Conservation (phyloP, 75 land plant genomes). For the Isoetes taiwanensis region DNA sequence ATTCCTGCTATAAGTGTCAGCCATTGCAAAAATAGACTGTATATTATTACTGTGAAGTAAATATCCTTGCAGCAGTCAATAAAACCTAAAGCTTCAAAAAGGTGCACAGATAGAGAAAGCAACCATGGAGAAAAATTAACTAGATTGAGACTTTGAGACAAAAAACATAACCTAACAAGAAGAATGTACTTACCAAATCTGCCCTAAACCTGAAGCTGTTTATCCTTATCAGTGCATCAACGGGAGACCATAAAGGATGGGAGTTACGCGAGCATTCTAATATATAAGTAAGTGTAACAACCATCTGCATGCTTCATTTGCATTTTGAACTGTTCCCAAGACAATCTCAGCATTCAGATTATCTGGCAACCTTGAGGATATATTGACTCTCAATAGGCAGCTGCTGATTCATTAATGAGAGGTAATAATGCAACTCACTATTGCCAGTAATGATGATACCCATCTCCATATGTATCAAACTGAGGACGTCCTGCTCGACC, state of each 20-base stretch:
- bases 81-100: too few species aligned
- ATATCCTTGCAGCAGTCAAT: too few species aligned
- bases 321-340: conserved; percentile 91
- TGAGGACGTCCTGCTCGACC: conserved; percentile 98
- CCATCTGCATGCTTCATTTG: conserved; percentile 88
- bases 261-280: conserved; percentile 83
- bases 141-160: neutral
- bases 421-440: conserved; percentile 76
- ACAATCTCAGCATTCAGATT: conserved; percentile 98
- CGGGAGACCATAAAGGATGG: conserved; percentile 65
- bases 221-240: conserved; percentile 49
- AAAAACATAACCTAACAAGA: neutral
- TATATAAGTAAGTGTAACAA: conserved; percentile 74
- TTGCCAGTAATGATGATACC: conserved; percentile 90
- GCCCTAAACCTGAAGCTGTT: conserved; percentile 70
- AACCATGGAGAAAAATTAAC: too few species aligned
- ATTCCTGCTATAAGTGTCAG: too few species aligned
- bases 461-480: conserved; percentile 86
- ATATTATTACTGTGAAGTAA: too few species aligned
- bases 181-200: conserved; percentile 53
- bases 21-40: too few species aligned
- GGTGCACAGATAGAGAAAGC: too few species aligned
- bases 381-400: conserved; percentile 95
- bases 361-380: conserved; percentile 80
- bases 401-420: conserved; percentile 93